Percentiles rank a stretch among this genome's conserved stretches.
These are phyloP conservation scores for Kitagawia praeruptora DNA, from an alignment of 129 eudicot species.

Conservation along the genomic window DNA sequence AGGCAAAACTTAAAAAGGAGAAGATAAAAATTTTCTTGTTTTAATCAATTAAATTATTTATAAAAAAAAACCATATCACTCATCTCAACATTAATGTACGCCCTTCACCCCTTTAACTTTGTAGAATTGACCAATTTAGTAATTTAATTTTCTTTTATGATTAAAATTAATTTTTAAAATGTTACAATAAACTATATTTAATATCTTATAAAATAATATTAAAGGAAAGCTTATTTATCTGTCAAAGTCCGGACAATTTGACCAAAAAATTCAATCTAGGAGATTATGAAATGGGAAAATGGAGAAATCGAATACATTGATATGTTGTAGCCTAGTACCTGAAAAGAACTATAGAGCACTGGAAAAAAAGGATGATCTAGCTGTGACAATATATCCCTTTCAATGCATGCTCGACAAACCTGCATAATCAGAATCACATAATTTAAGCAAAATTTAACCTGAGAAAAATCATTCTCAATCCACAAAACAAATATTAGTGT, in stretches of 20 bases:
- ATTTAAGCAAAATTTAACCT: background rate
- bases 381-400: conserved; percentile 81
- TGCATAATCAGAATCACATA: conserved; percentile 14
- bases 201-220: no score
- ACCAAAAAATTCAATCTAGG: background rate
- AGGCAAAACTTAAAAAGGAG: background rate
- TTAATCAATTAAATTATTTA: background rate
- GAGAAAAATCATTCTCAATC: background rate
- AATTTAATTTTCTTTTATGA: no score
- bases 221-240: background rate
- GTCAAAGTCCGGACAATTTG: background rate
- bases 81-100: background rate
- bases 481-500: background rate
- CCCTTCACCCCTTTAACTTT: background rate
- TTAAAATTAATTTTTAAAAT: no score
- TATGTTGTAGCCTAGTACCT: conserved; percentile 31
- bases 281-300: background rate
- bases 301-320: background rate
- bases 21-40: background rate
- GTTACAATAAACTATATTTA: background rate
- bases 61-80: background rate
- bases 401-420: conserved; percentile 98
- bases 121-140: background rate
- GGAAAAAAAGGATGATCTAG: conserved; percentile 98
- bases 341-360: conserved; percentile 75